A percentile compares a stretch with the other conserved stretches of the same genome.
Conservation (phyloP, 352 stramenopile species). For the Phytophthora fragariae region DNA sequence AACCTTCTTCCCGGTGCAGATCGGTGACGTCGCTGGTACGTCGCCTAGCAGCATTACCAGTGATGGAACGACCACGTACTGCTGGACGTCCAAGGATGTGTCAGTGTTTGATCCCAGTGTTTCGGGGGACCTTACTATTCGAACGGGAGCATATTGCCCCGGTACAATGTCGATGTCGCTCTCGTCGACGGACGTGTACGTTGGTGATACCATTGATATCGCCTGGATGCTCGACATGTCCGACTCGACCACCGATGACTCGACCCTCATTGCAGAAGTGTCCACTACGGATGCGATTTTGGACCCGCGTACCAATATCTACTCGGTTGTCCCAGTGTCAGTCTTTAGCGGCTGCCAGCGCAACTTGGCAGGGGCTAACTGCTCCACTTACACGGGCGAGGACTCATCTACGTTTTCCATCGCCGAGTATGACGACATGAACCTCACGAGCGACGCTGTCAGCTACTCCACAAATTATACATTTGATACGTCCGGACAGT, state of each 20-base stretch:
- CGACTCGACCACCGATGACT: conserved; percentile 51
- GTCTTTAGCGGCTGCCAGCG: conserved; percentile 75
- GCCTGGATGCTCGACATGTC: conserved; percentile 75
- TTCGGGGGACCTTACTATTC: conserved; percentile 61
- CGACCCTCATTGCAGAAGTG: conserved; percentile 72
- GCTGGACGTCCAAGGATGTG: conserved; percentile 63
- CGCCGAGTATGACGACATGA: conserved; percentile 55
- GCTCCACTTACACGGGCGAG: conserved; percentile 70
- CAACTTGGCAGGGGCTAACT: conserved; percentile 60
- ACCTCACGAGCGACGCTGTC: conserved; percentile 64
- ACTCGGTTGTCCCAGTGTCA: conserved; percentile 72
- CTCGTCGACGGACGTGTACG: conserved; percentile 56
- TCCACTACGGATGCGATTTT: conserved; percentile 60
- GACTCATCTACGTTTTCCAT: conserved; percentile 71
- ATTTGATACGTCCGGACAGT: conserved; percentile 65
- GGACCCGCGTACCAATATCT: conserved; percentile 59
- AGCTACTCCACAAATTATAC: conserved; percentile 66
- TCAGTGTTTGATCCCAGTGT: conserved; percentile 72
- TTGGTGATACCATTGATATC: conserved; percentile 62
- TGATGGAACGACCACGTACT: conserved; percentile 81
- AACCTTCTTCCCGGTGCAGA: conserved; percentile 82
- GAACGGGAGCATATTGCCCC: conserved; percentile 73
- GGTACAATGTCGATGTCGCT: conserved; percentile 67
- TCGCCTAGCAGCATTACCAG: conserved; percentile 52
- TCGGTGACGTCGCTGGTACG: conserved; percentile 68